Conservation (phyloP, 495 filamentous ascomycete species). For the Aspergillus ellipticus region DNA sequence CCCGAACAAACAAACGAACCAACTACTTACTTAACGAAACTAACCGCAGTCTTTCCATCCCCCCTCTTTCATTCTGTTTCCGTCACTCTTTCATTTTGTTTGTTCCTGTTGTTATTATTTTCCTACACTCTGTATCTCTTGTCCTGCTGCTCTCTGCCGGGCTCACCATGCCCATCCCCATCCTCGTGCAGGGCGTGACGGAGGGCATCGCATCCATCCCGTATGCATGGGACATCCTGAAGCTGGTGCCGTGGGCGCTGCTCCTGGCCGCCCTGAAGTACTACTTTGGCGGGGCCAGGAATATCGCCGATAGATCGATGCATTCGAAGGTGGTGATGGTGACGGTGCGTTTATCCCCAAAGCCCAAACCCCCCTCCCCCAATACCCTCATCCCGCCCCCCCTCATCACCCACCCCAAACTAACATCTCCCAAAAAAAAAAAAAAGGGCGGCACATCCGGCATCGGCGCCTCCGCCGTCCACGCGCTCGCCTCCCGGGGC, state of each 20-base stretch:
- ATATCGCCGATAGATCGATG: constrained; percentile 78
- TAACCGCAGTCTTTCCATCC: neutral
- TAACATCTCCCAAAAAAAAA: too few species aligned
- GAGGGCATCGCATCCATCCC: constrained; percentile 69
- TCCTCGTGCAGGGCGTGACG: constrained; percentile 56
- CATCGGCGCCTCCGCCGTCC: constrained; percentile 73
- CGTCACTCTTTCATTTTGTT: constrained; percentile 9
- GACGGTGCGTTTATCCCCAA: constrained; percentile 52
- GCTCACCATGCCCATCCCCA: constrained; percentile 70
- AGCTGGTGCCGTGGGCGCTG: constrained; percentile 53
- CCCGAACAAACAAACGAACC: too few species aligned
- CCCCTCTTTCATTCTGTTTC: neutral
- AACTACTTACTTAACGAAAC: neutral
- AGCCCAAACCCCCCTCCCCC: neutral
- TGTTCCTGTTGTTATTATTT: neutral
- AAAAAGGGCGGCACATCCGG: constrained; percentile 84
- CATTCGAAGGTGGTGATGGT: constrained; percentile 90
- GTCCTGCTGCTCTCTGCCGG: neutral
- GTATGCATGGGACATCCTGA: constrained; percentile 55
- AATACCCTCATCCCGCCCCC: neutral
- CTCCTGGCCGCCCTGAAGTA: constrained; percentile 66
- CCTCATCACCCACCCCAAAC: neutral
- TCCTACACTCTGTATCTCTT: neutral
- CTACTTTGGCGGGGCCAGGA: constrained; percentile 72
- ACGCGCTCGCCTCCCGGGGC: constrained; percentile 73